phyloP scores from a whole-genome alignment of 2,329 filamentous ascomycete species.

The Rhynchosporium secalis region DNA sequence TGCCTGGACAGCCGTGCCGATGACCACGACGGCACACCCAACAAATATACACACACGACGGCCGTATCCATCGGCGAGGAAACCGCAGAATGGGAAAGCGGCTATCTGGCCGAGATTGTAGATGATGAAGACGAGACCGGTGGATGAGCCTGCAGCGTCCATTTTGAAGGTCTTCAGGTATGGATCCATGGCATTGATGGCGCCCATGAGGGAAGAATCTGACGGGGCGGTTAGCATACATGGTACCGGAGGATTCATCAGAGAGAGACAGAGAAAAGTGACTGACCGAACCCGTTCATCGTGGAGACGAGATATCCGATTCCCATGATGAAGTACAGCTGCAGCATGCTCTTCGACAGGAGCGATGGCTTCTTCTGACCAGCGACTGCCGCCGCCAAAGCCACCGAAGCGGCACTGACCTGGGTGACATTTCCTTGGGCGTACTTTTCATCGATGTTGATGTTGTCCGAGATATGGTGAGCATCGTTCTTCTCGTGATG shows the following conservation, averaged over 20 bases:
- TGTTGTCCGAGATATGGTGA: not conserved
- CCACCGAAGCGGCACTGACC: conserved; percentile 42
- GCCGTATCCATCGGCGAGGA: conserved; percentile 53
- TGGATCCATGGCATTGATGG: conserved; percentile 53
- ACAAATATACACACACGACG: conserved; percentile 57
- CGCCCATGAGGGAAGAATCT: conserved; percentile 55
- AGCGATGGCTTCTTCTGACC: conserved; percentile 39
- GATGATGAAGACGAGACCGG: conserved; percentile 50
- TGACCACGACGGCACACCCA: conserved; percentile 52
- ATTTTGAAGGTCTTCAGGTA: conserved; percentile 53
- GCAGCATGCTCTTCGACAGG: conserved; percentile 46
- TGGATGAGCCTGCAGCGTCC: conserved; percentile 48
- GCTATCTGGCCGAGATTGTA: conserved; percentile 53
- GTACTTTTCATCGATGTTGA: conserved; percentile 26
- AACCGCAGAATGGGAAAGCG: conserved; percentile 52
- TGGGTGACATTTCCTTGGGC: conserved; percentile 31
- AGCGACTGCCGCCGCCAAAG: conserved; percentile 39
- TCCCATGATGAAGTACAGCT: conserved; percentile 44
- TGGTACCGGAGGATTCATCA: too few relatives aligned
- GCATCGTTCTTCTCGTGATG: conserved; percentile 19
- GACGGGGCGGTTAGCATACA: not conserved
- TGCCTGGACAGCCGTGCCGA: conserved; percentile 52
- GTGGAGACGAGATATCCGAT: conserved; percentile 48
- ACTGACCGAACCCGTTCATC: conserved; percentile 53
- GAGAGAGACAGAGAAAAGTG: too few relatives aligned